Evolutionary conservation across 2,329 filamentous ascomycete species (phyloP).

Genomic region (Beauveria scarabaeidicola): DNA sequence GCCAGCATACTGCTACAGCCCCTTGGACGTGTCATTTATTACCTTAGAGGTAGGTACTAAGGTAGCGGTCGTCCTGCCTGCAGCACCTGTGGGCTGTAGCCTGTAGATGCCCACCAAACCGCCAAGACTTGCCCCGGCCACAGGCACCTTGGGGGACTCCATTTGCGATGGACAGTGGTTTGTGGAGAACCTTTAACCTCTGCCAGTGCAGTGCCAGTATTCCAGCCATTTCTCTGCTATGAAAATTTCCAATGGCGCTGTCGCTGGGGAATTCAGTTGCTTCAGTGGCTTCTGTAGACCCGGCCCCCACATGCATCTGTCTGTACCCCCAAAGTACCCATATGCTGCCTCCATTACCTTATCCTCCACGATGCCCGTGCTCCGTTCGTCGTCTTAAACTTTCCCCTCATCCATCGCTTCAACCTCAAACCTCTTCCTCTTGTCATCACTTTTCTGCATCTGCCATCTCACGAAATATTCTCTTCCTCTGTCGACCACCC

Average conservation of each 20-base stretch:
- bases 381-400: background rate
- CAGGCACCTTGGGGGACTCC: background rate
- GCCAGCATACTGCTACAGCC: no score
- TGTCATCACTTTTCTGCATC: background rate
- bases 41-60: no score
- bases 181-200: background rate
- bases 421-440: conserved; percentile 1
- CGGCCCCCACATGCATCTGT: no score
- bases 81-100: background rate
- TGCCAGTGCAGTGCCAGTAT: no score
- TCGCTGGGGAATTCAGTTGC: background rate
- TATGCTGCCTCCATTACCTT: background rate
- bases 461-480: background rate
- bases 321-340: background rate
- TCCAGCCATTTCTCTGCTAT: no score
- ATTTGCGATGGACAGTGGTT: background rate
- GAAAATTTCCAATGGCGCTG: background rate
- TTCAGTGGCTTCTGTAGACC: background rate
- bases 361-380: background rate
- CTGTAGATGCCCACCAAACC: background rate
- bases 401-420: conserved; percentile 7
- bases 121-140: background rate
- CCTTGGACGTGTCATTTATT: no score
- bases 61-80: background rate
- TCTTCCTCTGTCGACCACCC: background rate